Percentiles rank a stretch among this genome's conserved stretches.
These are phyloP conservation scores for Solanum ahanhuiri DNA, from an alignment of 257 asterid genomes.

Conservation along the genomic window DNA sequence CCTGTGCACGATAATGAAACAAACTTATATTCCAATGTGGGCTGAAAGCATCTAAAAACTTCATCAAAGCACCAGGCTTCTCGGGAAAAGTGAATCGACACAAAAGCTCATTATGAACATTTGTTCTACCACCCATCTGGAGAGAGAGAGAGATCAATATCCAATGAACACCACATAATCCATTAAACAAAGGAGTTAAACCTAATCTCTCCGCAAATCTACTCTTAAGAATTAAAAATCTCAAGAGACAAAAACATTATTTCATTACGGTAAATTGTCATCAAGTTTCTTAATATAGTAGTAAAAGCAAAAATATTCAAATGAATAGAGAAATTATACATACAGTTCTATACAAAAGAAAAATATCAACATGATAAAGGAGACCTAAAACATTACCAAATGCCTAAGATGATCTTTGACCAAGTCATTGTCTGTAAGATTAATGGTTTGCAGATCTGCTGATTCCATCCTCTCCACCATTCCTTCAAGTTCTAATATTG, in stretches of 20 bases:
- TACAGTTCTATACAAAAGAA: background rate
- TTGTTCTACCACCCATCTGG: conserved; percentile 94
- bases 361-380: background rate
- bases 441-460: conserved; percentile 45
- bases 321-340: background rate
- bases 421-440: conserved; percentile 75
- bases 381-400: conserved; percentile 35
- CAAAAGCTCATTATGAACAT: conserved; percentile 63
- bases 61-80: conserved; percentile 84
- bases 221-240: background rate
- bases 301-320: background rate
- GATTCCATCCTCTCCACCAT: conserved; percentile 53
- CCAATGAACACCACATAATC: background rate
- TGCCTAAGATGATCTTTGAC: conserved; percentile 93
- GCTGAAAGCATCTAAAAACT: conserved; percentile 79
- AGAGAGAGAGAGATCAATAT: background rate
- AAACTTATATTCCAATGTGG: conserved; percentile 95
- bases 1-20: conserved; percentile 97
- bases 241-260: background rate
- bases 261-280: background rate
- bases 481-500: conserved; percentile 55
- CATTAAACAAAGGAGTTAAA: background rate
- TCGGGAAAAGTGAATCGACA: conserved; percentile 91
- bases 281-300: background rate
- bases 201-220: background rate